Evolutionary conservation across 768 basidiomycete genomes (phyloP).

Genomic region (Lactarius psammicola): DNA sequence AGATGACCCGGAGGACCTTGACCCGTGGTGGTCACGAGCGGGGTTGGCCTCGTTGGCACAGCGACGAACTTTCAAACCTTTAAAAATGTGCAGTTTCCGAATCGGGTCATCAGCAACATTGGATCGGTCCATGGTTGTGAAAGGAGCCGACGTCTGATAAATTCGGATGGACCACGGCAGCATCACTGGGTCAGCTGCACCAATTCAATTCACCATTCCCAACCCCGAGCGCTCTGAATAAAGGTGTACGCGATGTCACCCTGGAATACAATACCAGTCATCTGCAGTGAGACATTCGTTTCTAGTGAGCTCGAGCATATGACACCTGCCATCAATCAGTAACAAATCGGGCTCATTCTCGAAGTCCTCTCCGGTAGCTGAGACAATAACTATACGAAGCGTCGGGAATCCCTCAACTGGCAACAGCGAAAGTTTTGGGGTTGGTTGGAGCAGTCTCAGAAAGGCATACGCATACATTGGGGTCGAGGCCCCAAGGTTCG

Average conservation of each 20-base stretch:
- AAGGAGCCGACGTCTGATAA: slow-evolving; percentile 65
- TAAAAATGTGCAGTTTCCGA: slow-evolving; percentile 38
- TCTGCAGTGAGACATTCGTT: slow-evolving; percentile 73
- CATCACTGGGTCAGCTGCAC: slow-evolving; percentile 71
- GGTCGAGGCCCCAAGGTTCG: slow-evolving; percentile 59
- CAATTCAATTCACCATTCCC: slow-evolving; percentile 24
- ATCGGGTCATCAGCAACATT: slow-evolving; percentile 58
- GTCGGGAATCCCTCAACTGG: slow-evolving; percentile 34
- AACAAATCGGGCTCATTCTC: slow-evolving; percentile 26
- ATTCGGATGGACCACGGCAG: slow-evolving; percentile 75
- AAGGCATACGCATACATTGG: slow-evolving; percentile 43
- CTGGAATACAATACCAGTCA: slow-evolving; percentile 83
- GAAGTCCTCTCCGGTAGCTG: slow-evolving; percentile 19
- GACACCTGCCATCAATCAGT: slow-evolving; percentile 37
- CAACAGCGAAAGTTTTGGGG: slow-evolving; percentile 33
- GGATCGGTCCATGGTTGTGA: slow-evolving; percentile 60
- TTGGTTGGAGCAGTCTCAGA: slow-evolving; percentile 51
- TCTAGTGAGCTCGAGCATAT: slow-evolving; percentile 50
- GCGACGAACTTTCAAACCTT: slow-evolving; percentile 41
- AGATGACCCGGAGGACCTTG: slow-evolving; percentile 67
- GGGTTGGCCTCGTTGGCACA: slow-evolving; percentile 8
- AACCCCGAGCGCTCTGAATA: not conserved
- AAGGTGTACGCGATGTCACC: slow-evolving; percentile 52
- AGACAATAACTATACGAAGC: slow-evolving; percentile 35
- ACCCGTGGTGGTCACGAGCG: slow-evolving; percentile 36